A percentile compares a stretch with the other conserved stretches of the same genome.
Evolutionary conservation across 192 early-diverging fungal species (phyloP).

Genomic region (Pilobolus umbonatus): DNA sequence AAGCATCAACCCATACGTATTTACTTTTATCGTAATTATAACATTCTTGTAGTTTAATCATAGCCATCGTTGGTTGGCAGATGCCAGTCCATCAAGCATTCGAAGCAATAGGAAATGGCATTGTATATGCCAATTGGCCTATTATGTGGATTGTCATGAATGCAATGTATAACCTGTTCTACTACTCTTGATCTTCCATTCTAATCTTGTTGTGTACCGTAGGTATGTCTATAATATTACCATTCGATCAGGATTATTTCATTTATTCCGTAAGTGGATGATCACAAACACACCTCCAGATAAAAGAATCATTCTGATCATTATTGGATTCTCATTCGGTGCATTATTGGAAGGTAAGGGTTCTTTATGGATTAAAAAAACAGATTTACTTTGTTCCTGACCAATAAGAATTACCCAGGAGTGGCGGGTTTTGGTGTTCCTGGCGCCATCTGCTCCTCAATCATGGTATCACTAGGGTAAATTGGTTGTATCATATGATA

Average conservation of each 20-base stretch:
- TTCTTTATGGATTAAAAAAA: too few relatives aligned
- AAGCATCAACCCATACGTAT: not conserved
- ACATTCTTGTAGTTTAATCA: conserved; percentile 20
- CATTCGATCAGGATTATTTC: conserved; percentile 31
- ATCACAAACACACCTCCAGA: conserved; percentile 32
- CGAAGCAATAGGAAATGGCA: conserved; percentile 27
- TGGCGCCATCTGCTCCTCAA: conserved; percentile 36
- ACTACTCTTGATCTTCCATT: not conserved
- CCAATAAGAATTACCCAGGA: too few relatives aligned
- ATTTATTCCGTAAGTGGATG: conserved; percentile 37
- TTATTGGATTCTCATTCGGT: conserved; percentile 24
- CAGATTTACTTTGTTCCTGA: too few relatives aligned
- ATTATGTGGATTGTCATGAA: conserved; percentile 41
- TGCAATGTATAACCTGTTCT: conserved; percentile 19
- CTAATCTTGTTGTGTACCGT: not conserved
- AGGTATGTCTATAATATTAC: conserved; percentile 32
- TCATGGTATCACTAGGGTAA: conserved; percentile 29
- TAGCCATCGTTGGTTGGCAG: conserved; percentile 35
- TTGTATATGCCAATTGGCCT: conserved; percentile 36
- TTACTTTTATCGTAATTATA: not conserved
- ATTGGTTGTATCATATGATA: too few relatives aligned
- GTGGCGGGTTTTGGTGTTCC: conserved; percentile 34
- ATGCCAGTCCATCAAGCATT: conserved; percentile 36
- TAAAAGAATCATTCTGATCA: conserved; percentile 24
- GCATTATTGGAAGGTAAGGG: conserved; percentile 27